Evolutionary conservation across 495 filamentous ascomycete species (phyloP), one percentile per base, ranked within the genome.

Genomic region (Amniculicola lignicola): DNA sequence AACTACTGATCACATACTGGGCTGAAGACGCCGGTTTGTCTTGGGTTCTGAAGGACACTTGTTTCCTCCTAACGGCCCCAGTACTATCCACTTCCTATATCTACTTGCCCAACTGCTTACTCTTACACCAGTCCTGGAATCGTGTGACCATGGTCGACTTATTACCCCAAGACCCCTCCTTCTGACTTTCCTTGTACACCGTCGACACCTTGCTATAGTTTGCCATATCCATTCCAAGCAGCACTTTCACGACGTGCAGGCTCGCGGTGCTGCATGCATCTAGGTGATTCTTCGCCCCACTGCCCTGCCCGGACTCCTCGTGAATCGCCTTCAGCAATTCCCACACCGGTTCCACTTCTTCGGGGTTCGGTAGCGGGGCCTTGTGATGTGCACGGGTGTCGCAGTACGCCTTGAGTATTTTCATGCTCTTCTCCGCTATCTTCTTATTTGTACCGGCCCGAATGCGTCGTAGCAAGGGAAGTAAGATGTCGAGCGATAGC

Each of bases 341-440:
- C 74, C 84, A 78, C 1, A 50, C 47, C 1, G 38, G 36, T 22
- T 62, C 64, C 7, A 54, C 45, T 11, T 59, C 54, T 7, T 40
- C 39, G 5, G 62, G 63, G n/a, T 65, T 51, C 1, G 77, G 76
- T 1, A 80, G 65, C 0, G 59, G n/a, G 72, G 68, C 25, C 73
- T 70, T 75, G 67, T 80, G 82, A 28, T 52, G 37, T 73, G 86
- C 90, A 62, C 82, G 81, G 9, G 79, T 67, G 62, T 84, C 86
- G n/a, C 84, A 79, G 68, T 87, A 88, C 54, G 80, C 76, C 29
- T 79, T 77, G 29, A 98, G 75, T 18, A 89, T 77, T 3, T 74
- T 73, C 57, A 77, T 79, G 0, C 88, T 86, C 65, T 87, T 90
- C 28, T 86, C 83, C 4, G 82, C 77, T 25, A 96, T 77, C 38